Evolutionary conservation across 257 asterid genomes (phyloP), one percentile per base, ranked within the genome.

Genomic region (Solanum lycopersicoides): DNA sequence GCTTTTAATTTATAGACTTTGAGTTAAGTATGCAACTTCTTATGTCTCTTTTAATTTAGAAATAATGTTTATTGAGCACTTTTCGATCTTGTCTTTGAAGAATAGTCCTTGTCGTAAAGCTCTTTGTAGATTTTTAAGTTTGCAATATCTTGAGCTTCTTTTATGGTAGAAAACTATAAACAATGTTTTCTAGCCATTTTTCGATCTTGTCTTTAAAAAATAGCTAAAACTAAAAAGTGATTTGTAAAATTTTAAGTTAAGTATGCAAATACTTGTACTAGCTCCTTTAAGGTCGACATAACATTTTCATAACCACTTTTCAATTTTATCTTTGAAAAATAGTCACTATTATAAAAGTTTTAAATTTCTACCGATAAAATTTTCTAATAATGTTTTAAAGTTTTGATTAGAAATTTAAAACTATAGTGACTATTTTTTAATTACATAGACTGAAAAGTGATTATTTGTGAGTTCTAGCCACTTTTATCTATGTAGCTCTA

Each of bases 1-100:
- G 97, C 92, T 84, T 95, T 50, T 50, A 50, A 50, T 53, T 87
- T 93, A 90, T 94, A 88, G 83, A 88, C 50, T 63, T 63, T 80
- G 86, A 41, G 45, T 89, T 87, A 83, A 63, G n/a, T 35, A 35
- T 35, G 39, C 39, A 35, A 35, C 5, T 35, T 35, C 39, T 35
- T 35, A 5, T 35, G 4, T 3, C 3, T 3, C 37, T 35, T 3
- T 35, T 35, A 3, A 5, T 3, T 5, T 35, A 35, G 37, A 35
- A 35, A 28, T 28, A 34, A 34, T 34, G 35, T 34, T 34, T 3
- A 34, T 34, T 34, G 35, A 34, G 3, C 35, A 34, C 35, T 34
- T 34, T 4, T 34, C 1, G 6, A 34, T 34, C 37, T 34, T 34
- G 37, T 34, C 5, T 34, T 34, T 34, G 4, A 4, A 35, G 37